Conservation (phyloP, 1,139 yeast genomes). For the Suhomyces kunorum region DNA sequence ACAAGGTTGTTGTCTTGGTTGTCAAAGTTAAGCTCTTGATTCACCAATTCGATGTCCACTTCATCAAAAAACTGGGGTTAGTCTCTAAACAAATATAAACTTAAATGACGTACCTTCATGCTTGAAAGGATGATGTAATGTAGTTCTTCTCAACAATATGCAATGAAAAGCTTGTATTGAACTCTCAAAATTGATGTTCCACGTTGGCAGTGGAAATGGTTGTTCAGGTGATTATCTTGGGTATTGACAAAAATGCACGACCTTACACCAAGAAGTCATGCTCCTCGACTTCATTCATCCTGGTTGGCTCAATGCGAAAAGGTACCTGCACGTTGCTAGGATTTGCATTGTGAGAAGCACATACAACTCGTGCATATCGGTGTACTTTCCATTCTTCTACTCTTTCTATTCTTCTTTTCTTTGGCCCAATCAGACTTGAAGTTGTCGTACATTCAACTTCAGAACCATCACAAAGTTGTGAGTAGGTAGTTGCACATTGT, state of each 20-base stretch:
- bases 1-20: slow-evolving; percentile 82
- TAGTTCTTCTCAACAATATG: neutral
- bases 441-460: neutral
- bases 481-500: slow-evolving; percentile 20
- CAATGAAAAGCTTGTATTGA: too few relatives aligned
- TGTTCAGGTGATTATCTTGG: slow-evolving; percentile 22
- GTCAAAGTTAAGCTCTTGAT: slow-evolving; percentile 83
- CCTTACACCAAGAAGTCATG: slow-evolving; percentile 1
- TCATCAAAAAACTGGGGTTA: slow-evolving; percentile 78
- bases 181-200: slow-evolving; percentile 1
- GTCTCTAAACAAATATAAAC: slow-evolving; percentile 10
- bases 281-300: neutral
- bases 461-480: slow-evolving; percentile 18
- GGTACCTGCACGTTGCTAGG: neutral
- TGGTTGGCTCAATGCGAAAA: neutral
- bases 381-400: slow-evolving; percentile 31
- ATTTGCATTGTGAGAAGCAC: slow-evolving; percentile 17
- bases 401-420: slow-evolving; percentile 4
- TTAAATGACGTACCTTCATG: slow-evolving; percentile 20
- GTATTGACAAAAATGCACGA: slow-evolving; percentile 6
- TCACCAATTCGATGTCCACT: slow-evolving; percentile 84
- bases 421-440: neutral
- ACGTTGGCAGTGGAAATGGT: slow-evolving; percentile 10
- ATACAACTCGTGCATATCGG: slow-evolving; percentile 30
- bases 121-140: neutral